phyloP scores from a whole-genome alignment of 768 basidiomycete genomes.

The Tylopilus plumbeoviolaceoides region DNA sequence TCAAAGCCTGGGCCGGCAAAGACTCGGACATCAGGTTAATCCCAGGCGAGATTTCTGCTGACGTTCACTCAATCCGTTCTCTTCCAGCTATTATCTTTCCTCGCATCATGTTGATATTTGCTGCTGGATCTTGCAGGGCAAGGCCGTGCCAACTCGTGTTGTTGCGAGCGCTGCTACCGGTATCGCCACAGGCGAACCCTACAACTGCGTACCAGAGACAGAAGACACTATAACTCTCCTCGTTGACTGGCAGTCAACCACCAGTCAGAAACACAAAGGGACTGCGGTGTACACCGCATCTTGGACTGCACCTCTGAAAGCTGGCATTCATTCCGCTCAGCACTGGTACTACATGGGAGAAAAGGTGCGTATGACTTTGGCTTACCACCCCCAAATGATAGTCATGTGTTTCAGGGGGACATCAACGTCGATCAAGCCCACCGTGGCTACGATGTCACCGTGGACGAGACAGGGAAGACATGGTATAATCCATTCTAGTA shows the following conservation, averaged over 20 bases:
- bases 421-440: slow-evolving; percentile 92
- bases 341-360: slow-evolving; percentile 96
- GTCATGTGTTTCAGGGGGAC: slow-evolving; percentile 58
- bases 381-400: not conserved
- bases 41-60: not conserved
- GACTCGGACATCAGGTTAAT: slow-evolving; percentile 84
- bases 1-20: slow-evolving; percentile 93
- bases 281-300: slow-evolving; percentile 34
- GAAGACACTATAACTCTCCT: slow-evolving; percentile 95
- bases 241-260: slow-evolving; percentile 88
- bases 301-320: slow-evolving; percentile 64
- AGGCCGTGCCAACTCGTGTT: slow-evolving; percentile 76
- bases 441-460: slow-evolving; percentile 86
- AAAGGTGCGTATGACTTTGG: slow-evolving; percentile 48
- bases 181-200: slow-evolving; percentile 86
- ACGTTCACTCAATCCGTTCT: not conserved
- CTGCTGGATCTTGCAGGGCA: slow-evolving; percentile 79
- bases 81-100: slow-evolving; percentile 82
- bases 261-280: slow-evolving; percentile 70
- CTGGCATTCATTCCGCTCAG: slow-evolving; percentile 88
- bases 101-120: slow-evolving; percentile 92
- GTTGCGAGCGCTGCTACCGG: slow-evolving; percentile 89
- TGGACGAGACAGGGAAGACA: slow-evolving; percentile 79
- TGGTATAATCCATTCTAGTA: slow-evolving; percentile 93
- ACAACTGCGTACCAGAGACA: slow-evolving; percentile 77